Conservation (phyloP, 176 grass and related monocot species). For the Lolium multiflorum region DNA sequence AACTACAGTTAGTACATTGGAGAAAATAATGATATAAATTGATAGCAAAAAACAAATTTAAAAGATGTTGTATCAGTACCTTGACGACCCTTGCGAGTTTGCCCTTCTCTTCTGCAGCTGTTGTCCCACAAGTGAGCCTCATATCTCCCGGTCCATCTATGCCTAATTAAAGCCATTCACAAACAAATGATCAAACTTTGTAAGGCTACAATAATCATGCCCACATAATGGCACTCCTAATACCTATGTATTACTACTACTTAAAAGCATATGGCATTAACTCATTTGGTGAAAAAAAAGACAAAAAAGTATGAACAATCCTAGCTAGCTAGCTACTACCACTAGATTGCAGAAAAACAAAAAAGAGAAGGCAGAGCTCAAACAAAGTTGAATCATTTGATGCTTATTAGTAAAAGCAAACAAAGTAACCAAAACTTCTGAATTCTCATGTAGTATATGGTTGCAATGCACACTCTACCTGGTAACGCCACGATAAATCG, state of each 20-base stretch:
- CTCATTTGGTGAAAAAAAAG: not conserved
- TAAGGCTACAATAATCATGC: constrained; percentile 29
- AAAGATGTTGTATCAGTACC: constrained; percentile 46
- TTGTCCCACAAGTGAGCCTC: constrained; percentile 99
- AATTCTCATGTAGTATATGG: not conserved
- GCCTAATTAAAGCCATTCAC: constrained; percentile 56
- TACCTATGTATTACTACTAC: constrained; percentile 14
- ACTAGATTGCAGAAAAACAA: not conserved
- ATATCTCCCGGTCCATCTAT: constrained; percentile 99
- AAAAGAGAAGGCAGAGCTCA: too few relatives aligned
- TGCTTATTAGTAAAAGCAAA: not conserved
- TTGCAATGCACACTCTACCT: constrained; percentile 49
- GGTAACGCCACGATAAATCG: constrained; percentile 94
- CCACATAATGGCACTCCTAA: constrained; percentile 15
- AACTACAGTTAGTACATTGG: constrained; percentile 30
- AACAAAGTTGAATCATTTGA: not conserved
- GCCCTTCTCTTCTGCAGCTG: constrained; percentile 97
- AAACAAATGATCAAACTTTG: constrained; percentile 2
- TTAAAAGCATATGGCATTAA: constrained; percentile 2
- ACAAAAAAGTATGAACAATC: not conserved
- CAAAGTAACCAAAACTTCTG: not conserved
- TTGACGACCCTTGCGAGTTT: constrained; percentile 97
- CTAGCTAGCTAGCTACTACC: not conserved
- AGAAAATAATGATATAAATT: not conserved
- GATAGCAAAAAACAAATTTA: not conserved